A percentile compares a stretch with the other conserved stretches of the same genome.
phyloP scores from a whole-genome alignment of 306 rosid species.

The Castanea crenata region DNA sequence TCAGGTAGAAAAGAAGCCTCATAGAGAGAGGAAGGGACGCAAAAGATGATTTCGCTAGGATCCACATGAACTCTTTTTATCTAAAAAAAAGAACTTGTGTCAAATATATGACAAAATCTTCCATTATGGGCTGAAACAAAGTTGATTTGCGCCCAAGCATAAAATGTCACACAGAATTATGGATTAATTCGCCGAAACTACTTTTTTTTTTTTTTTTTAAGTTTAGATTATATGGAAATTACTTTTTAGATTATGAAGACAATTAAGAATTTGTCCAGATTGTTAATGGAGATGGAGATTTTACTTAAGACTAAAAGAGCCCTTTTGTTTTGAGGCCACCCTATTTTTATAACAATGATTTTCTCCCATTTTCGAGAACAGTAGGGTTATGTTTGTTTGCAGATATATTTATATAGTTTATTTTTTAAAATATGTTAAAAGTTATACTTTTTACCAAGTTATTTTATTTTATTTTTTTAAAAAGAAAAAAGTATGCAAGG shows the following conservation, averaged over 20 bases:
- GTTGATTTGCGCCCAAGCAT: not conserved
- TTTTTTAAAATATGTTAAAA: too few relatives aligned
- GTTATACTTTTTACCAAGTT: too few relatives aligned
- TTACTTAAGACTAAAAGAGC: too few relatives aligned
- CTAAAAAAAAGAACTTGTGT: conserved; percentile 13
- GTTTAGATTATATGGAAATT: not conserved
- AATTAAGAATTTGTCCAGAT: too few relatives aligned
- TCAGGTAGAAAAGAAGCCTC: conserved; percentile 49
- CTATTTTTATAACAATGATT: too few relatives aligned
- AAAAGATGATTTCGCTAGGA: not conserved
- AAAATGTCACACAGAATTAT: not conserved
- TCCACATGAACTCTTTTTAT: not conserved
- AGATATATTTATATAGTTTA: too few relatives aligned
- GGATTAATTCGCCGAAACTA: not conserved
- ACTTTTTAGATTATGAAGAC: not conserved
- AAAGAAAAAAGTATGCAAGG: too few relatives aligned
- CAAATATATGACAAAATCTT: conserved; percentile 23
- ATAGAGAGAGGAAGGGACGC: not conserved
- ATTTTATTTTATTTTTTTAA: too few relatives aligned
- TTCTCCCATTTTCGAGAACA: too few relatives aligned
- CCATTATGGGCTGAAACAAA: conserved; percentile 18
- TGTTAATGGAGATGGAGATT: too few relatives aligned
- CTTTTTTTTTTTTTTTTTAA: not conserved
- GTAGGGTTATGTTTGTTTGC: too few relatives aligned
- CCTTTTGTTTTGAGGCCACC: too few relatives aligned